Evolutionary conservation across 1,139 yeast genomes (phyloP), one percentile per base, ranked within the genome.

Genomic region (Starmera stellimalicola): DNA sequence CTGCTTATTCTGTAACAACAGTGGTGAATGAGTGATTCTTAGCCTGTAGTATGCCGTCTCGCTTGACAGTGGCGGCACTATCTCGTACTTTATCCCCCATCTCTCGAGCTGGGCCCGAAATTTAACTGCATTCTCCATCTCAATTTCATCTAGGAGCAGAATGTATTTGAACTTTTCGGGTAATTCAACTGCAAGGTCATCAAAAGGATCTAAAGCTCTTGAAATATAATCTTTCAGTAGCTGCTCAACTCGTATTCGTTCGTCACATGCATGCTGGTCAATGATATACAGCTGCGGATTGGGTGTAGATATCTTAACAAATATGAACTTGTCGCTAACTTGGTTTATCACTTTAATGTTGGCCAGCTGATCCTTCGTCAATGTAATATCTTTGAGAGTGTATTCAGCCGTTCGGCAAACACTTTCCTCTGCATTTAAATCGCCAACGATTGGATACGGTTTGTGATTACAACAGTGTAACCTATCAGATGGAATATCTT

Each of bases 211-310:
- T 10, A 19, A 16, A 2, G 42, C 52, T 3, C 22, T 18, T 2
- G 36, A 31, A 17, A 67, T 43, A 32, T 58, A 57, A 2, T 62
- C 60, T 27, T 49, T 45, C 10, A 71, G 53, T 7, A 68, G 45
- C 3, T 40, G 60, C 54, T 93, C 98, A 58, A 84, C 93, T 52
- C 87, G 88, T 55, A 55, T 83, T 50, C 88, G 87, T 52, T 91
- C 99, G 57, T 93, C 98, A 45, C 95, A 83, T 0, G 98, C 98
- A 60, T 91, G 99, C 55, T 91, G 99, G 53, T 91, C 99, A 32
- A 91, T 70, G 26, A 91, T 83, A 47, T 88, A 85, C 28, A 91
- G 53, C 47, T 82, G 80, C 44, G 73, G 74, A 5, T 56, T 42
- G n/a, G 57, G 54, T 6, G 48, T 43, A 6, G 43, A 38, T 27